Base-by-base conservation (phyloP, 2,329 filamentous ascomycete species). In the Emydomyces testavorans region DNA sequence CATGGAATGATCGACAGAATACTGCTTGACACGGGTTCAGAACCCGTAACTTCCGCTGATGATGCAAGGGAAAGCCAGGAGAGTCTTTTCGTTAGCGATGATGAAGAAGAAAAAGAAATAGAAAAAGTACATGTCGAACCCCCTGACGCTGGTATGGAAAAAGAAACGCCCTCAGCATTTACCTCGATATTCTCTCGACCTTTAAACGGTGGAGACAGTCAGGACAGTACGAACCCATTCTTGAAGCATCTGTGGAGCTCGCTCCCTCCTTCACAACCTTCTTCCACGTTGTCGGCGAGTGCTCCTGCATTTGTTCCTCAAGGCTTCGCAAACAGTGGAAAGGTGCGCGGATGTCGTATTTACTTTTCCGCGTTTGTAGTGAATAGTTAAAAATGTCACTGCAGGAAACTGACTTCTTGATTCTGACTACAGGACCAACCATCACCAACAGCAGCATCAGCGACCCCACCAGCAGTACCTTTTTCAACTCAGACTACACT, bases 1-100 rank as follows among this genome's bases (percentile, higher is more conserved):
- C 60, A 68, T 37, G 72, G 71, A 6, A 67, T 77, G 63, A 62
- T 79, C 35, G 68, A 72, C n/a, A 62, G 64, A 6, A 60, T 59
- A 20, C 59, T 64, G 13, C 56, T 71, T 20, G 56, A 55, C 24
- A 51, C 56, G 38, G 58, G 61, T 45, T 53, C 54, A 50, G 38
- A 53, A 44, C 46, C 51, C 13, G 52, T 53, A 28, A 55, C 62
- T 42, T 55, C 59, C 26, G 56, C 62, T 38, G 58, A 57, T 47
- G 53, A 57, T 11, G 49, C 52, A 24, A 56, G 57, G 10, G 60
- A 62, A 11, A 60, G 67, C 23, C 58, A 59, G n/a, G 62, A 64
- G 42, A 58, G 58, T 5, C 59, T 68, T 26, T 67, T 68, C 43
- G 62, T 67, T 39, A 61, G 59, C 46, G 62, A 65, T 34, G 59